phyloP scores from a whole-genome alignment of 1,284 basidiomycete species.

The Hortiboletus rubellus region DNA sequence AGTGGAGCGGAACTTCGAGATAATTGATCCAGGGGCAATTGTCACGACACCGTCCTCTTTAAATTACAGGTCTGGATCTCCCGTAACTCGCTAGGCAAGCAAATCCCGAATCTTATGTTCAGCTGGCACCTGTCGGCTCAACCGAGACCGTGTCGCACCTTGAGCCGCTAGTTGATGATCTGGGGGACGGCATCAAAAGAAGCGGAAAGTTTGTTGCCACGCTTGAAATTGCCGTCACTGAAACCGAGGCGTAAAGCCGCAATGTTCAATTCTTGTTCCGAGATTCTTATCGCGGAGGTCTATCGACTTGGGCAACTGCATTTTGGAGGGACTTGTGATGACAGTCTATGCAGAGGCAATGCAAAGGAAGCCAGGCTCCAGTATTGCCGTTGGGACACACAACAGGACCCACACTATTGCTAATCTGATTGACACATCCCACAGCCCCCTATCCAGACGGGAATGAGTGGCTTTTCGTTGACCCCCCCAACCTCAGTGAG shows the following conservation, averaged over 20 bases:
- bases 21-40: background rate
- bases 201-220: background rate
- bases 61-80: background rate
- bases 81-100: background rate
- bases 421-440: constrained; percentile 22
- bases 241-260: background rate
- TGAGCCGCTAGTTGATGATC: background rate
- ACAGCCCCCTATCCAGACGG: constrained; percentile 49
- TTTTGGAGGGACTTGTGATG: constrained; percentile 6
- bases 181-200: background rate
- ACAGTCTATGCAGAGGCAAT: background rate
- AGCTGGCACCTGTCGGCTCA: background rate
- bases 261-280: background rate
- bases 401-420: constrained; percentile 8
- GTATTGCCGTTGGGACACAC: background rate
- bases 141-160: background rate
- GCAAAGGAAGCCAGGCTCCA: background rate
- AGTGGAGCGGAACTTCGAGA: constrained; percentile 15
- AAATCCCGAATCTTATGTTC: background rate
- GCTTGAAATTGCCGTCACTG: background rate
- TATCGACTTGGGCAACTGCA: background rate
- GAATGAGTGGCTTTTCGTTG: constrained; percentile 39
- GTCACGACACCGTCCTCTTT: background rate
- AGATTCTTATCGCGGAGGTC: background rate
- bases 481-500: constrained; percentile 36